Conservation (phyloP, 2,329 filamentous ascomycete genomes). For the Trichophyton simii region DNA sequence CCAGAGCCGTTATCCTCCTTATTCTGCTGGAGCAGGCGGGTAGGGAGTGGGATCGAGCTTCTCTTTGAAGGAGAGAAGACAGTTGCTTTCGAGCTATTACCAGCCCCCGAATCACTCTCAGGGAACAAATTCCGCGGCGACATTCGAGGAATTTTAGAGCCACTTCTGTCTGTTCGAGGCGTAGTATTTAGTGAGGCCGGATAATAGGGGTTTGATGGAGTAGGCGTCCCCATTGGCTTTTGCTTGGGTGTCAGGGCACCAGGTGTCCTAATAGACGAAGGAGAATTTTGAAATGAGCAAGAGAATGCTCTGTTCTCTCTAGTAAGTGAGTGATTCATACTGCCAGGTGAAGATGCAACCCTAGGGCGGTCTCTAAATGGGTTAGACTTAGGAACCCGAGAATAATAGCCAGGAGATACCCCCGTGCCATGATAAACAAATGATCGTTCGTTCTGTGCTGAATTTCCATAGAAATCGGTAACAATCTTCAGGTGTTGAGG, state of each 20-base stretch:
- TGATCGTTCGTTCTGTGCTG: background rate
- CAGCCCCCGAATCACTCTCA: background rate
- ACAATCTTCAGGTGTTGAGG: background rate
- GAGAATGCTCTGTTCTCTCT: slow-evolving; percentile 7
- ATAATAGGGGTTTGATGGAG: background rate
- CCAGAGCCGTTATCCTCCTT: background rate
- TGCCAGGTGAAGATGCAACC: background rate
- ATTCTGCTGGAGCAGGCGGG: slow-evolving; percentile 8
- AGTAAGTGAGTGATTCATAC: background rate
- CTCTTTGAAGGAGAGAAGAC: slow-evolving; percentile 10
- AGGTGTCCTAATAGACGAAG: background rate
- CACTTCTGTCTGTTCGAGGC: background rate
- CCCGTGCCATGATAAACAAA: background rate
- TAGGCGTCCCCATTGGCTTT: background rate
- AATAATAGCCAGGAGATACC: background rate
- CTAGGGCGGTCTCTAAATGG: slow-evolving; percentile 10
- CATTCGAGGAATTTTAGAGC: slow-evolving; percentile 12
- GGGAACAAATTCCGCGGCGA: slow-evolving; percentile 8
- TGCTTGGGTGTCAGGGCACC: background rate
- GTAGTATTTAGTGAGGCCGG: background rate
- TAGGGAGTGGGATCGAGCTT: slow-evolving; percentile 14
- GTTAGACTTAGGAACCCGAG: slow-evolving; percentile 5
- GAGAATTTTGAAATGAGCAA: slow-evolving; percentile 7
- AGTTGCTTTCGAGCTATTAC: slow-evolving; percentile 1
- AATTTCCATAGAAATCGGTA: background rate